Conservation (phyloP, 192 early-diverging fungal genomes). For the Spizellomyces punctatus region DNA sequence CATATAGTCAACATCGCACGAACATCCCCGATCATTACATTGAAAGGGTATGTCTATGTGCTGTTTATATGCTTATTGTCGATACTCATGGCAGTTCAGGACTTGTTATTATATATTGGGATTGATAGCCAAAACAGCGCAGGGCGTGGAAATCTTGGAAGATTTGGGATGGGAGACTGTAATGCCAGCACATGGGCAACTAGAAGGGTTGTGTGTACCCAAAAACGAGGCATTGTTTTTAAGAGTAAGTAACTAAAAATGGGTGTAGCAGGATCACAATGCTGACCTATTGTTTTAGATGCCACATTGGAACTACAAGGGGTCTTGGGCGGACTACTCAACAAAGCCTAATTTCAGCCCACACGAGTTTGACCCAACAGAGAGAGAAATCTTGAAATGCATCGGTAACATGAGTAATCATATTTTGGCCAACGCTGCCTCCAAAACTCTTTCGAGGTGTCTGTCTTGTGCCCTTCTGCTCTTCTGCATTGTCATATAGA, state of each 20-base stretch:
- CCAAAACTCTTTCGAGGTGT: slow-evolving; percentile 66
- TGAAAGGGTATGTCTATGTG: slow-evolving; percentile 66
- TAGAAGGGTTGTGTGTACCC: slow-evolving; percentile 70
- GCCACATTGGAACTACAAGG: slow-evolving; percentile 40
- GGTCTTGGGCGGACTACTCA: slow-evolving; percentile 37
- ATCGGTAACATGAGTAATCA: slow-evolving; percentile 83
- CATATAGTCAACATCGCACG: slow-evolving; percentile 73
- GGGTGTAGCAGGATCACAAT: background rate
- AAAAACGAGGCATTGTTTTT: slow-evolving; percentile 61
- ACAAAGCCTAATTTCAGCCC: background rate
- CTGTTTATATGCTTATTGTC: background rate
- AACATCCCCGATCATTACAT: slow-evolving; percentile 65
- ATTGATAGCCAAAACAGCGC: slow-evolving; percentile 66
- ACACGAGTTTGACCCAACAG: slow-evolving; percentile 47
- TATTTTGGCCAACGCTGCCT: slow-evolving; percentile 78
- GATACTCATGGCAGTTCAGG: slow-evolving; percentile 40
- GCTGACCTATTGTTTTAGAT: slow-evolving; percentile 30
- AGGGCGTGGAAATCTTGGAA: slow-evolving; percentile 71
- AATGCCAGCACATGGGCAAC: slow-evolving; percentile 46
- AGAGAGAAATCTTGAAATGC: slow-evolving; percentile 67
- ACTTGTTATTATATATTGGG: slow-evolving; percentile 78
- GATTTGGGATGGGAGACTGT: slow-evolving; percentile 78
- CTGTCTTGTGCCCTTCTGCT: slow-evolving; percentile 6
- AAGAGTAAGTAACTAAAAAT: slow-evolving; percentile 45
- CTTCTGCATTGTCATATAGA: background rate